Conservation (phyloP, 225 moss, liverwort and hornwort species). For the Anthoceros angustus region DNA sequence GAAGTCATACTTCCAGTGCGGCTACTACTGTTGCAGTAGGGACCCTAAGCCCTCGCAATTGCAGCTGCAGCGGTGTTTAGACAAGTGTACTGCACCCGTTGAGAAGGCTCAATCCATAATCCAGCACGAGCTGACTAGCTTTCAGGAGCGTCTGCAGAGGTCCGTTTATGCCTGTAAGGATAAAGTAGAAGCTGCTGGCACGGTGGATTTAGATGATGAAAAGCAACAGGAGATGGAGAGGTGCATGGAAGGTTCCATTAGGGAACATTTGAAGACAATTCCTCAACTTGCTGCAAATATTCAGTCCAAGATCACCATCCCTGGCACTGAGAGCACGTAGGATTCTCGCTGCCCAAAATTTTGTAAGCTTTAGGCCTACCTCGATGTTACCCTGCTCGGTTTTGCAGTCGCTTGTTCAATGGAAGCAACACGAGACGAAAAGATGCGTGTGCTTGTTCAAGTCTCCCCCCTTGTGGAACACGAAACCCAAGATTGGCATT, state of each 20-base stretch:
- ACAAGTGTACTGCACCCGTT: neutral
- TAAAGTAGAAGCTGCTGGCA: neutral
- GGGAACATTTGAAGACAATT: neutral
- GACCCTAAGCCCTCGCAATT: constrained; percentile 1
- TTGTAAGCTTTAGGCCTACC: too few species aligned
- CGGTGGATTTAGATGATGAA: neutral
- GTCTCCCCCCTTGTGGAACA: too few species aligned
- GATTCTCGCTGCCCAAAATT: neutral
- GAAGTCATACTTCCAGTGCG: constrained; percentile 1
- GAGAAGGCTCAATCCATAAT: neutral
- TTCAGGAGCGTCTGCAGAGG: constrained; percentile 1
- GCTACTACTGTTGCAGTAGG: neutral
- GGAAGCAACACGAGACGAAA: too few species aligned
- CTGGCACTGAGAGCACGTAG: neutral
- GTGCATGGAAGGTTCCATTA: neutral
- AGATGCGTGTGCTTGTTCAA: too few species aligned
- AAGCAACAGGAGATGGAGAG: constrained; percentile 1
- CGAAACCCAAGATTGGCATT: too few species aligned
- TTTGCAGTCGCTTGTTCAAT: too few species aligned
- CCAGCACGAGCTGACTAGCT: neutral
- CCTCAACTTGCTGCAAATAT: neutral
- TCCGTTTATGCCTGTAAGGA: neutral
- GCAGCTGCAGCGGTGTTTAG: neutral
- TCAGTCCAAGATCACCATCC: neutral
- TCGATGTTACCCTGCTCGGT: too few species aligned